Base-by-base conservation (phyloP, 257 asterid genomes). In the Scutellaria galericulata region DNA sequence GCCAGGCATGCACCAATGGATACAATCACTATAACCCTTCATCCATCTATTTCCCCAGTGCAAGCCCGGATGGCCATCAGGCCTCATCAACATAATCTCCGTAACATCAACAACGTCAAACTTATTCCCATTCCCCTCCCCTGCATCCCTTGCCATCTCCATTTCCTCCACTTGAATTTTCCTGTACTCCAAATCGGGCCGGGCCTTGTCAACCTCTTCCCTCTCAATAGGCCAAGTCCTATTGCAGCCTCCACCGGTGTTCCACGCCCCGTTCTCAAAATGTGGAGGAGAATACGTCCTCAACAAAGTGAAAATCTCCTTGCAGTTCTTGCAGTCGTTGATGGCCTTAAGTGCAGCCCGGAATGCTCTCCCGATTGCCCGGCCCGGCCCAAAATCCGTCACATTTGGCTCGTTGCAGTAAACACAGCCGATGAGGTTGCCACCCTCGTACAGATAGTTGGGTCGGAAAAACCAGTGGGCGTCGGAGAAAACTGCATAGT, bases 1-100 rank as follows among this genome's bases (percentile, higher is more conserved):
- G 9, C 90, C 90, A 0, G 92, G 90, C 15, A 85, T 15, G 65
- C 92, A 87, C 90, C 92, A 87, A 60, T 85, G 92, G 7, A 81
- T 69, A 14, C 93, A 87, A 55, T 86, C 88, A 22, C 71, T 85
- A 47, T 75, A 79, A 2, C 84, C 85, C 58, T 85, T 81, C 80
- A 70, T 78, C 86, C 88, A 83, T 51, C 24, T 27, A 12, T 81
- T 77, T 1, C 85, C 85, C 82, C 80, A 80, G 48, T 79, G 40
- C 64, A 62, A 31, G 3, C 82, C 88, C 1, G 90, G 93, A 24
- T 87, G 90, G 7, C 87, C 90, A 8, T 85, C 93, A 0, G 71
- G 70, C 71, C 93, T 81, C 76, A 61, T 68, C 74, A 18, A 2
- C 93, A 86, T 86, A 57, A 82, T 75, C 44, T 74, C 80, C 0